Percentiles rank a stretch among this genome's conserved stretches.
Conservation (phyloP, 2,329 filamentous ascomycete genomes). For the Didymella lethalis region DNA sequence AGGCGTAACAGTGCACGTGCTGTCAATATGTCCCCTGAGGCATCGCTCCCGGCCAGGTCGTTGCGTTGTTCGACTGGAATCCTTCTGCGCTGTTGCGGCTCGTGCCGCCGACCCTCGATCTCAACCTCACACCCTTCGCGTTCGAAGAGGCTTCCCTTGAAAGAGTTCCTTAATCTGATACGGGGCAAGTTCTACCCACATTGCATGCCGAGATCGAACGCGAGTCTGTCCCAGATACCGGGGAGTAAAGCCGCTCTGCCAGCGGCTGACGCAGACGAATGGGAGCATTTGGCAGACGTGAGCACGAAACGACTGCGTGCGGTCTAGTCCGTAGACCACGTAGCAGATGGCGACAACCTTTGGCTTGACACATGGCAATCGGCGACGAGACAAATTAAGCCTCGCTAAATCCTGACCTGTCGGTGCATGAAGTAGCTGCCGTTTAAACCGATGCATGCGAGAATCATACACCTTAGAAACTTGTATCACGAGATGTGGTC, state of each 20-base stretch:
- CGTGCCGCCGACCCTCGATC: conserved; percentile 17
- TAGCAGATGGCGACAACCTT: conserved; percentile 29
- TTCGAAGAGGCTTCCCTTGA: conserved; percentile 24
- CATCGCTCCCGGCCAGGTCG: conserved; percentile 28
- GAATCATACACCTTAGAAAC: conserved; percentile 45
- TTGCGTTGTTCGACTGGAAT: conserved; percentile 24
- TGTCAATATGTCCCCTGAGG: conserved; percentile 32
- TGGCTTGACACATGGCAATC: conserved; percentile 34
- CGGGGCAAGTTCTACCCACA: conserved; percentile 18
- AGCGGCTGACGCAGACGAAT: conserved; percentile 32
- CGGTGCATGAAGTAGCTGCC: conserved; percentile 34
- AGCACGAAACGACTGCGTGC: conserved; percentile 38
- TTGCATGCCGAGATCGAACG: conserved; percentile 31
- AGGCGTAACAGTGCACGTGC: conserved; percentile 5
- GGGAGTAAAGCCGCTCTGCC: conserved; percentile 34
- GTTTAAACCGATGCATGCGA: conserved; percentile 37
- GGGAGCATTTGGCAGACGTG: conserved; percentile 15
- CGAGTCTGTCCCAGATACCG: conserved; percentile 28
- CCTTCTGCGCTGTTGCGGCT: conserved; percentile 17
- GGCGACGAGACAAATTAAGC: conserved; percentile 27
- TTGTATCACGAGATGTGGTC: conserved; percentile 28
- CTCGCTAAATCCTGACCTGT: conserved; percentile 25
- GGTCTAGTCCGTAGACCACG: conserved; percentile 31
- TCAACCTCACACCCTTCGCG: conserved; percentile 27
- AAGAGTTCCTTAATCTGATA: conserved; percentile 24